Base-by-base conservation (phyloP, 2,329 filamentous ascomycete species). In the Penicillium concentricum region DNA sequence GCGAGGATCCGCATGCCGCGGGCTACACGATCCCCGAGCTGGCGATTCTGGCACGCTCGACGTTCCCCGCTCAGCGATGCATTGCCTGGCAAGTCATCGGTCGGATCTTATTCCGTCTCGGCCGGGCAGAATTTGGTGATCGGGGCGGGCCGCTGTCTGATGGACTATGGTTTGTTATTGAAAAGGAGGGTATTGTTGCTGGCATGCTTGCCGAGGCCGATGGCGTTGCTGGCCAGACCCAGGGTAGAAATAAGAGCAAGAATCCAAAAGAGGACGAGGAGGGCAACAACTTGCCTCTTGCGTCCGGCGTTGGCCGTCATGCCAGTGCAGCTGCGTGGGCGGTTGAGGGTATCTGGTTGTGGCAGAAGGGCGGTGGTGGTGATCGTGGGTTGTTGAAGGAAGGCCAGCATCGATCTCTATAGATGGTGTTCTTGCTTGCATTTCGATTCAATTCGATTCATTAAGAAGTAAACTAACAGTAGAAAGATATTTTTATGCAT, bases 11-110 rank as follows among this genome's bases (percentile, higher is more conserved):
- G 16, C 91, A 96, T 74, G 91, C 92, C 1, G 94, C 94, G 0
- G 94, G 94, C 0, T 99, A 99, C 75, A 97, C 94, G 0, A 84
- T 99, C 30, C 85, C 87, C 0, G 94, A 99, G 74, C 81, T 99
- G 1, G 87, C 91, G 1, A 85, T 88, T 32, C 82, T 97, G 2
- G 87, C 91, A 5, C 83, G 93, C 34, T 95, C 90, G 54, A 86
- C 87, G 0, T 91, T 96, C 20, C 85, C 94, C 0, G 88, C 90
- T 0, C 94, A 99, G 78, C 80, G 93, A 12, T 97, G 94, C 69
- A 83, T 97, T 60, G 91, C 94, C 0, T 97, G 91, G 74, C 93
- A 96, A 75, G 93, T 92, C 0, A 79, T 97, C 0, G 94, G 94
- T 0, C 82, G 94, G 20, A 84, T 97, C 6, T 74, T 97, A 16